Conservation (phyloP, 2,329 filamentous ascomycete genomes). For the Phialophora tarda region DNA sequence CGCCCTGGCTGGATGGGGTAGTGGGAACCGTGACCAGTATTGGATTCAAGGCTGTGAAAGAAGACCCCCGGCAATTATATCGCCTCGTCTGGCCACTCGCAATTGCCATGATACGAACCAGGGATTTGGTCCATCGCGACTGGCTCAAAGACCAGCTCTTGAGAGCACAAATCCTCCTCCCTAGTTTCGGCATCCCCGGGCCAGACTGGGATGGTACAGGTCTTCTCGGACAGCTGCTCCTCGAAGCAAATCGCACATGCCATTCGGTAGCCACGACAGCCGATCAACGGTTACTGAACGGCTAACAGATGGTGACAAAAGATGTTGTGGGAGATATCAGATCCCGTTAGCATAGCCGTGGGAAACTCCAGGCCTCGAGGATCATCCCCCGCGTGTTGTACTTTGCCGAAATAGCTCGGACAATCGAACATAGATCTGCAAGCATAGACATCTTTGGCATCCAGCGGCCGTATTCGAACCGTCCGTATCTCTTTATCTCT, state of each 20-base stretch:
- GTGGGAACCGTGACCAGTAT: constrained; percentile 44
- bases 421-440: too few relatives aligned
- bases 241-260: constrained; percentile 20
- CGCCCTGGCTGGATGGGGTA: constrained; percentile 42
- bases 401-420: too few relatives aligned
- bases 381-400: too few relatives aligned
- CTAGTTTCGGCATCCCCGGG: constrained; percentile 7
- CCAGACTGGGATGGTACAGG: constrained; percentile 14
- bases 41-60: constrained; percentile 43
- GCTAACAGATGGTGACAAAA: not conserved
- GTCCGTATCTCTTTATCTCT: too few relatives aligned
- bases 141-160: constrained; percentile 44
- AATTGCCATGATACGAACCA: constrained; percentile 45
- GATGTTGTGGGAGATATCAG: too few relatives aligned
- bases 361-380: too few relatives aligned
- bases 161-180: constrained; percentile 18
- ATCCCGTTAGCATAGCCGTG: too few relatives aligned
- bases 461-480: too few relatives aligned
- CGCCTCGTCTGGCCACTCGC: constrained; percentile 46
- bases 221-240: constrained; percentile 19
- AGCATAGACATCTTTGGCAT: too few relatives aligned
- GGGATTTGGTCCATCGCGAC: constrained; percentile 41
- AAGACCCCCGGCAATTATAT: constrained; percentile 43
- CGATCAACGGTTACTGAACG: constrained; percentile 4
- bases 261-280: constrained; percentile 10